Base-by-base conservation (phyloP, 768 basidiomycete species). In the Trametes punicea region DNA sequence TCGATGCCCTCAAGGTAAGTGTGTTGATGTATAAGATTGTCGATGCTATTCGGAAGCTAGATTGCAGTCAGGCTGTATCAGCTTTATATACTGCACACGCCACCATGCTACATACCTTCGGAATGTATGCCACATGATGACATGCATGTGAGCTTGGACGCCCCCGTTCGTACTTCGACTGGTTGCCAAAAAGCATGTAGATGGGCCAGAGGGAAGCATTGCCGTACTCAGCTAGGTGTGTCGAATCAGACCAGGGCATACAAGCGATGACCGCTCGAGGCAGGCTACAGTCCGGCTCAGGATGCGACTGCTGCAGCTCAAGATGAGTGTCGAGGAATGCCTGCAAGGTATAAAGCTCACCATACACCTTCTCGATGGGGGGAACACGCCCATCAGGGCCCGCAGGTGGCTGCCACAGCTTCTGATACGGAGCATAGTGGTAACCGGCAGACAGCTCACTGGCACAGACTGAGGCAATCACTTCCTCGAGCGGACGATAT, bases 121-220 rank as follows among this genome's bases (percentile, higher is more conserved):
- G 79, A 18, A 80, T 69, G 62, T 79, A 79, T 10, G 75, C 78
- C 1, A 77, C 18, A 53, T 76, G 75, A 55, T 78, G 73, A 20
- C 65, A 64, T 1, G 73, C 69, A 29, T 66, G 59, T 0, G 67
- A 64, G 9, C 57, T 63, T 2, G 74, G 74, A 13, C 63, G 57
- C 1, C 56, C 57, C 0, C 68, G 65, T 64, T 15, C 50, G 47
- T 77, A 77, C 62, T 80, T 81, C 0, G 74, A 75, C 9, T 71
- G 64, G 45, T 74, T 75, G 0, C 74, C 75, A 23, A 77, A 68
- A 31, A 56, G 73, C 1, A 69, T 29, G 50, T 79, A 79, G 0
- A 76, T 30, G 2, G 76, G 77, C 79, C 75, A 80, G 0, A 65
- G 54, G 1, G 62, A 33, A 0, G 66, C 66, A 1, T 45, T 60